Conservation (phyloP, 345 rosid species). For the Arabis alpina region DNA sequence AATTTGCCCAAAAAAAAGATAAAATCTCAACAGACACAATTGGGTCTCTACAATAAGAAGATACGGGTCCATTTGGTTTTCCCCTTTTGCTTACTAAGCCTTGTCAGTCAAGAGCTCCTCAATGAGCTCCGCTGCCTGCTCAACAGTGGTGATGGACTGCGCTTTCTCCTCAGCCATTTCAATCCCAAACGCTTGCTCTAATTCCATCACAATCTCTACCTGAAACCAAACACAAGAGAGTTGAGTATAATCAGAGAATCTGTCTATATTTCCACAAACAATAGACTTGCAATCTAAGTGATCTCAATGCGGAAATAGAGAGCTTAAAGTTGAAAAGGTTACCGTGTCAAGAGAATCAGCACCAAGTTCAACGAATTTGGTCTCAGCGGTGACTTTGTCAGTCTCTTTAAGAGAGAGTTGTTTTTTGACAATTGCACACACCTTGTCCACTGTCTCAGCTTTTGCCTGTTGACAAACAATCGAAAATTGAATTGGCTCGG, state of each 20-base stretch:
- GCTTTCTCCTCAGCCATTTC: constrained; percentile 77
- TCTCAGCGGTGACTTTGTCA: constrained; percentile 41
- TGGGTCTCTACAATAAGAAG: constrained; percentile 21
- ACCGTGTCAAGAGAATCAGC: constrained; percentile 84
- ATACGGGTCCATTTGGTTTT: background rate
- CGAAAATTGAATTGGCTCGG: background rate
- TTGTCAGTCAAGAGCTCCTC: constrained; percentile 49
- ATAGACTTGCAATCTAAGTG: too few relatives aligned
- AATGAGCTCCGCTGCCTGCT: constrained; percentile 76
- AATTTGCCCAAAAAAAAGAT: constrained; percentile 2
- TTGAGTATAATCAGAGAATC: background rate
- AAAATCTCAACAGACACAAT: constrained; percentile 6
- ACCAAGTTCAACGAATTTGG: constrained; percentile 58
- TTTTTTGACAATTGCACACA: constrained; percentile 56
- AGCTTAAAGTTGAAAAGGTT: constrained; percentile 1
- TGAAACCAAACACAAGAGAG: constrained; percentile 19
- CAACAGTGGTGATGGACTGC: constrained; percentile 58
- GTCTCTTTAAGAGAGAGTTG: constrained; percentile 54
- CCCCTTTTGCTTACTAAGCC: background rate
- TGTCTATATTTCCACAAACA: background rate
- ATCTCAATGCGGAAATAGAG: background rate
- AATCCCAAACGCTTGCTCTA: constrained; percentile 76
- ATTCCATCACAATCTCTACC: constrained; percentile 85
- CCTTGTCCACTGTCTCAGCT: constrained; percentile 63
- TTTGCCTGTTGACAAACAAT: constrained; percentile 52